Evolutionary conservation across 768 basidiomycete species (phyloP).

Genomic region (Boletus subparvulus): DNA sequence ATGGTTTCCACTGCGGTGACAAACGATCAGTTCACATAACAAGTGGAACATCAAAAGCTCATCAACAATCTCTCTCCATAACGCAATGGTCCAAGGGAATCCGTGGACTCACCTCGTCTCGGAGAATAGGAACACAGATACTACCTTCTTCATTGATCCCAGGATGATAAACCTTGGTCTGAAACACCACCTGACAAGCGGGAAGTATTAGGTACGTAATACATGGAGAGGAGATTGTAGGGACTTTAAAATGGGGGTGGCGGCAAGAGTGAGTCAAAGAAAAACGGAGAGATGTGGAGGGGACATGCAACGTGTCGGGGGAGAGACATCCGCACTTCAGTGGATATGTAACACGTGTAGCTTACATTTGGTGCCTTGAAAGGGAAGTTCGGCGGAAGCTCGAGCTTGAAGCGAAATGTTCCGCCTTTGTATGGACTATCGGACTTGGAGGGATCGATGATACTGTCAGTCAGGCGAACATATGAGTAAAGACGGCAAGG

Average conservation of each 20-base stretch:
- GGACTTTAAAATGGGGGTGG: background rate
- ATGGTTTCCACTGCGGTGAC: slow-evolving; percentile 74
- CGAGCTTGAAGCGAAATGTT: slow-evolving; percentile 70
- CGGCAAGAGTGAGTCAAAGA: background rate
- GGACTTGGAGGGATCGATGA: slow-evolving; percentile 40
- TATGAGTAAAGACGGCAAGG: background rate
- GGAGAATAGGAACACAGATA: slow-evolving; percentile 80
- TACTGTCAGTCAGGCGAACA: slow-evolving; percentile 1
- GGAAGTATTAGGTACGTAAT: slow-evolving; percentile 20
- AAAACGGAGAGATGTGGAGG: background rate
- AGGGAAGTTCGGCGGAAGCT: slow-evolving; percentile 78
- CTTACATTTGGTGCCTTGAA: slow-evolving; percentile 82
- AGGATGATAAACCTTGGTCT: slow-evolving; percentile 86
- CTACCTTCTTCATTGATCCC: slow-evolving; percentile 87
- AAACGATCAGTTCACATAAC: slow-evolving; percentile 3
- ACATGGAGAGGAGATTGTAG: background rate
- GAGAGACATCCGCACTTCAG: slow-evolving; percentile 1
- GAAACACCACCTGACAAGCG: slow-evolving; percentile 66
- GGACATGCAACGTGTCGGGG: slow-evolving; percentile 21
- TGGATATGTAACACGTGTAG: slow-evolving; percentile 5
- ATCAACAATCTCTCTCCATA: slow-evolving; percentile 3
- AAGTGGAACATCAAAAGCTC: background rate
- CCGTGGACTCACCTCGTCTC: slow-evolving; percentile 65
- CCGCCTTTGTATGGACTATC: slow-evolving; percentile 84
- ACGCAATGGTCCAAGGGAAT: slow-evolving; percentile 3